A percentile compares a stretch with the other conserved stretches of the same genome.
Conservation (phyloP, 2,329 filamentous ascomycete genomes). For the Gaeumannomyces tritici region DNA sequence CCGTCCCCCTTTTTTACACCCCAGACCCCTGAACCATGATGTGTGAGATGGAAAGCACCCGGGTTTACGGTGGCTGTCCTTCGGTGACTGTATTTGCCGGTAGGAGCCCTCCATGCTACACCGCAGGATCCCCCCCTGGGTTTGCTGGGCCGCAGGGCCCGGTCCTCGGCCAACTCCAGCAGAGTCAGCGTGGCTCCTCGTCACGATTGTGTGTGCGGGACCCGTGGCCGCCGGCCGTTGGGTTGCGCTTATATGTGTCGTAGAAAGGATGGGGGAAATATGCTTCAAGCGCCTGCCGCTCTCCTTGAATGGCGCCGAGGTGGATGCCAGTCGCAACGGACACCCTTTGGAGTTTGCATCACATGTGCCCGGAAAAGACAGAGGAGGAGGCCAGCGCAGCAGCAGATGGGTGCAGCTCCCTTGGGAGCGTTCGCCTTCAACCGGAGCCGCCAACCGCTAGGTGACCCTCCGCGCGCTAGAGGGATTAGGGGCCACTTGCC, state of each 20-base stretch:
- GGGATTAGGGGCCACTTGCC: neutral
- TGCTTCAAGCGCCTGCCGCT: neutral
- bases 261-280: neutral
- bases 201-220: neutral
- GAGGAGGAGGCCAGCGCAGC: neutral
- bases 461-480: neutral
- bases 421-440: neutral
- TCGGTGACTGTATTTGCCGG: neutral
- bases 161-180: too few species aligned
- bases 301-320: neutral
- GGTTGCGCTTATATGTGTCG: neutral
- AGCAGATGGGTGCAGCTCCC: neutral
- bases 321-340: neutral
- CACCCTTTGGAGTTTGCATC: neutral
- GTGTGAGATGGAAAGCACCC: neutral
- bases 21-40: neutral
- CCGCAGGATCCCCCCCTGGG: neutral
- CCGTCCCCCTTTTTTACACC: neutral
- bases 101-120: too few species aligned
- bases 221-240: neutral
- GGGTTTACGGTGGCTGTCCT: too few species aligned
- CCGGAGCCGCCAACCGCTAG: neutral
- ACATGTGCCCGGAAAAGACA: neutral
- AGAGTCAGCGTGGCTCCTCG: neutral
- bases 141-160: too few species aligned